Evolutionary conservation across 768 basidiomycete genomes (phyloP).

Genomic region (Tricholoma matsutake): DNA sequence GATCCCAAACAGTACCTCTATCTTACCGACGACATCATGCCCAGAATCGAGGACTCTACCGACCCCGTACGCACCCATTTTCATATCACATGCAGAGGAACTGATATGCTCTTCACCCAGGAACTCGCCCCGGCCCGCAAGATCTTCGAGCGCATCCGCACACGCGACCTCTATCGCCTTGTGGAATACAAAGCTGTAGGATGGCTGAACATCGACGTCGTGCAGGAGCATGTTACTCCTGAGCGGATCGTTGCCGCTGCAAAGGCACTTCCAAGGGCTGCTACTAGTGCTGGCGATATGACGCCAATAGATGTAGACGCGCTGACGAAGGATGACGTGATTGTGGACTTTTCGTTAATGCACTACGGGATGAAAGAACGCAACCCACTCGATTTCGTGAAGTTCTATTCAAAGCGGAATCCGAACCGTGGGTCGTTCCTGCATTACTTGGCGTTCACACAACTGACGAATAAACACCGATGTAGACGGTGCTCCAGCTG

Average conservation of each 20-base stretch:
- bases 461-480: neutral
- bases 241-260: conserved; percentile 44
- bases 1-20: conserved; percentile 58
- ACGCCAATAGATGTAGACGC: conserved; percentile 28
- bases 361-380: conserved; percentile 74
- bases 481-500: conserved; percentile 43
- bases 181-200: conserved; percentile 62
- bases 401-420: conserved; percentile 70
- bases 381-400: conserved; percentile 67
- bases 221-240: conserved; percentile 38
- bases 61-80: conserved; percentile 40
- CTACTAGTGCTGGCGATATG: conserved; percentile 3
- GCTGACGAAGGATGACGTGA: conserved; percentile 48
- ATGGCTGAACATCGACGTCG: conserved; percentile 36
- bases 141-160: conserved; percentile 59
- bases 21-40: conserved; percentile 68
- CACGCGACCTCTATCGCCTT: conserved; percentile 63
- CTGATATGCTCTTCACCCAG: conserved; percentile 31
- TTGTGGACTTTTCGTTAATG: conserved; percentile 61
- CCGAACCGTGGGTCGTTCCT: conserved; percentile 45
- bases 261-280: conserved; percentile 18
- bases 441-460: neutral
- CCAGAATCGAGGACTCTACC: conserved; percentile 51
- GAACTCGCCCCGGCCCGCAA: conserved; percentile 53
- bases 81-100: neutral